Evolutionary conservation across 176 grass and related monocot genomes (phyloP), one percentile per base, ranked within the genome.

Genomic region (Pontederia paniculata): DNA sequence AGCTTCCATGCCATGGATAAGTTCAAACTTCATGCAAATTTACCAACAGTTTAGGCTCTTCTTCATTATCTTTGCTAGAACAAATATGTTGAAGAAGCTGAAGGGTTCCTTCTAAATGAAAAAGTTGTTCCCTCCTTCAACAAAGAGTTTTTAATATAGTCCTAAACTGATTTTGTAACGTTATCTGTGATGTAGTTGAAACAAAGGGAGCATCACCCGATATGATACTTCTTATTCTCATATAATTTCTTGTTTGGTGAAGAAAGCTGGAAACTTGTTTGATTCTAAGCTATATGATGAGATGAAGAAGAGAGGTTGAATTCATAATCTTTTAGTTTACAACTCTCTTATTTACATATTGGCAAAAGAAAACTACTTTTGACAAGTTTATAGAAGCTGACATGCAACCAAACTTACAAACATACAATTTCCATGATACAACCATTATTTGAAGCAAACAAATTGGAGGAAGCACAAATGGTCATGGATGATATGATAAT

Each of bases 241-340:
- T 67, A 96, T 89, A 85, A 66, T 96, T 51, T 54, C 79, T 82
- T 96, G 90, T 74, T 96, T 89, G 72, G 74, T 85, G n/a, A n/a
- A n/a, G 70, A 96, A 81, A 68, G 73, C 48, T 21, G 82, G 86
- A 19, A 96, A 87, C 72, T 76, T 96, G 58, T 96, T 84, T 78
- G 86, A 96, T 86, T 78, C 82, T n/a, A n/a, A n/a, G n/a, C n/a
- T n/a, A n/a, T n/a, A 90, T 19, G 86, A 90, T 86, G 91, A 89
- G 52, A 97, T 97, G 86, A 97, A 81, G 67, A 89, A 79, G 69
- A 87, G 70, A 56, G 74, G 76, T 8, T 97, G 91, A 80, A 70
- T 57, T 76, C 82, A 76, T n/a, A 57, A 75, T 65, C 63, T 97
- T 65, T 47, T 4, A 14, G 82, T 87, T 59, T 97, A 89, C 56